Percentiles rank a stretch among this genome's conserved stretches.
Conservation (phyloP, 768 basidiomycete species). For the Leucocoprinus leucothites region DNA sequence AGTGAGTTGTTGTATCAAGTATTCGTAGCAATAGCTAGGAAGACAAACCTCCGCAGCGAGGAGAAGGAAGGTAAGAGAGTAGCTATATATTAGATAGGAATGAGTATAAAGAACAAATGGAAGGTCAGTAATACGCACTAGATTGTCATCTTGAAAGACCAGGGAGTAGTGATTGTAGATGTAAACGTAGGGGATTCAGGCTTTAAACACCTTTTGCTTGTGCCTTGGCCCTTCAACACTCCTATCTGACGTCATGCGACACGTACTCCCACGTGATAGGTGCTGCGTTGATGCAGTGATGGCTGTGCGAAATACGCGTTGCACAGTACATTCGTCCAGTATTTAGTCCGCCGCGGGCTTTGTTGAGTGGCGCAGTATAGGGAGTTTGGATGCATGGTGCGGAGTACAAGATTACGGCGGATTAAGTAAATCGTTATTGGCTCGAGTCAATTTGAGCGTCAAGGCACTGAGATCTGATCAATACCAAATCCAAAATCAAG, state of each 20-base stretch:
- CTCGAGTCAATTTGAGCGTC: too few species aligned
- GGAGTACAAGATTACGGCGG: too few species aligned
- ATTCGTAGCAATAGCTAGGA: background rate
- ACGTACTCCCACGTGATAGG: conserved; percentile 9
- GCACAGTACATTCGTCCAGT: too few species aligned
- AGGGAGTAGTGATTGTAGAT: background rate
- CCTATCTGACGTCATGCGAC: conserved; percentile 7
- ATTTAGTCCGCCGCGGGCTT: too few species aligned
- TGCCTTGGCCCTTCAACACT: background rate
- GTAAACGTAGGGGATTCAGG: background rate
- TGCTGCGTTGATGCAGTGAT: background rate
- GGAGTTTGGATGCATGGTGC: too few species aligned
- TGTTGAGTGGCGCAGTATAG: too few species aligned
- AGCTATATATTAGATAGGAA: conserved; percentile 41
- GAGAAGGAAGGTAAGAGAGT: conserved; percentile 76
- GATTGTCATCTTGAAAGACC: conserved; percentile 14
- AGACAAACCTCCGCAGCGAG: conserved; percentile 64
- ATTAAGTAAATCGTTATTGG: too few species aligned
- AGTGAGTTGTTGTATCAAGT: background rate
- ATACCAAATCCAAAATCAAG: too few species aligned
- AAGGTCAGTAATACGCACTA: conserved; percentile 4
- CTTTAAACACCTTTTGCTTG: background rate
- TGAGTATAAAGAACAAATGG: background rate
- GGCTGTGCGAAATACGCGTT: background rate
- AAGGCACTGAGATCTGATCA: too few species aligned